Evolutionary conservation across 2,329 filamentous ascomycete species (phyloP).

Genomic region (Arthrobotrys sphaeroides): DNA sequence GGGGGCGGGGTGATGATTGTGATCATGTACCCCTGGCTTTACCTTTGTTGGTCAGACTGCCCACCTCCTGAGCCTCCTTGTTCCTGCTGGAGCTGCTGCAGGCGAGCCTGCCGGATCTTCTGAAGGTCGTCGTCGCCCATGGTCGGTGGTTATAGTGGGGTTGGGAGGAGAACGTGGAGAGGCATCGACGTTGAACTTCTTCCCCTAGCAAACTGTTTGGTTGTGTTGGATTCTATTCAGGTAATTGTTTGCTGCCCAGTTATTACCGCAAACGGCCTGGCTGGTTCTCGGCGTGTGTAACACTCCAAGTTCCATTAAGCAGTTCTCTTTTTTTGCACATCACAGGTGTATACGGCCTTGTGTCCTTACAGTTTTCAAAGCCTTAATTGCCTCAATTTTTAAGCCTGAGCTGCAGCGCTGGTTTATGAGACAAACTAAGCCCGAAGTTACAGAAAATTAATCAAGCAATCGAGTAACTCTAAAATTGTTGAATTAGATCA

Average conservation of each 20-base stretch:
- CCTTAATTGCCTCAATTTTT: too few relatives aligned
- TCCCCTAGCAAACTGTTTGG: not conserved
- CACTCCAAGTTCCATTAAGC: not conserved
- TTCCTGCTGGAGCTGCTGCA: conserved; percentile 88
- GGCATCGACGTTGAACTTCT: not conserved
- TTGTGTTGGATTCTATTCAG: not conserved
- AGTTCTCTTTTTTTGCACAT: too few relatives aligned
- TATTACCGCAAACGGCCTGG: not conserved
- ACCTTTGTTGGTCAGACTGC: conserved; percentile 63
- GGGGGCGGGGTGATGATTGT: conserved; percentile 59
- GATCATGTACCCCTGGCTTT: conserved; percentile 65
- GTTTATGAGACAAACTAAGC: too few relatives aligned
- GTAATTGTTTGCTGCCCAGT: not conserved
- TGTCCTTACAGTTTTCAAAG: too few relatives aligned
- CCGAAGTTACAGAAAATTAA: too few relatives aligned
- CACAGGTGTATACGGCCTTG: too few relatives aligned
- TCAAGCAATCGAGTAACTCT: too few relatives aligned
- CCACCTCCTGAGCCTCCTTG: conserved; percentile 64
- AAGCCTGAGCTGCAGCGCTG: too few relatives aligned
- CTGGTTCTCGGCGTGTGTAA: not conserved
- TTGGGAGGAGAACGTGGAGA: not conserved
- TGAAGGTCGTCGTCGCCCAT: conserved; percentile 53
- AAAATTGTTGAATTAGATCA: too few relatives aligned
- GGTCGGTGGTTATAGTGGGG: not conserved
- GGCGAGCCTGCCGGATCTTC: conserved; percentile 88